Evolutionary conservation across 2,329 filamentous ascomycete species (phyloP), one percentile per base, ranked within the genome.

Genomic region (Decorospora gaudefroyi): DNA sequence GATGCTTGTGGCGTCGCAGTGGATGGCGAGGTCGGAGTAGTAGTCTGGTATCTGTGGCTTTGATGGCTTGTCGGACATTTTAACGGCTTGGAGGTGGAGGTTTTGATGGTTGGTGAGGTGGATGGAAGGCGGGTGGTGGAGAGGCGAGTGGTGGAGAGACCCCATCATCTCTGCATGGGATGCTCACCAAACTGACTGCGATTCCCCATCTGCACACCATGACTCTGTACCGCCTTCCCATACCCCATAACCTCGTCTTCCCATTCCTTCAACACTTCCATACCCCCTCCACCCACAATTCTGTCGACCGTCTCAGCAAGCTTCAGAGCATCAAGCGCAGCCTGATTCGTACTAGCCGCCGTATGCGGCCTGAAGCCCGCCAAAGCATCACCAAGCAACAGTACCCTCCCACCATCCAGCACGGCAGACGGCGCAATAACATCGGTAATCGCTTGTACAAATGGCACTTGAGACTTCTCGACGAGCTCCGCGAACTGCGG

Each of bases 361-460:
- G 70, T 65, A 36, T 78, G 74, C 6, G 75, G 74, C 19, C 76
- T 51, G 8, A 77, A 72, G 0, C 71, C 67, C 0, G 70, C 67
- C 31, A 76, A 54, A 0, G 75, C 72, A 55, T 78, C 75, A 1
- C 75, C 76, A 0, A 77, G 72, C 2, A 78, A 47, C 4, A 77
- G 32, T 0, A 77, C 54, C 25, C 67, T 71, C 0, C 71, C 73
- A 12, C 65, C 66, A 2, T 64, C 62, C 18, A 74, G 72, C 15
- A 56, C 49, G 6, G 71, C 68, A 25, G 55, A 41, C 0, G 64
- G 57, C 16, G 65, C 62, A 3, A 73, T 55, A 0, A 70, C 65
- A 37, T 77, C 75, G 19, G 65, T 73, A 26, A 77, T 69, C 19
- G 71, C 72, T 13, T 74, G 73, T 5, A 77, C 61, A 43, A 77